Base-by-base conservation (phyloP, 352 stramenopile genomes). In the Globisporangium spinosum region DNA sequence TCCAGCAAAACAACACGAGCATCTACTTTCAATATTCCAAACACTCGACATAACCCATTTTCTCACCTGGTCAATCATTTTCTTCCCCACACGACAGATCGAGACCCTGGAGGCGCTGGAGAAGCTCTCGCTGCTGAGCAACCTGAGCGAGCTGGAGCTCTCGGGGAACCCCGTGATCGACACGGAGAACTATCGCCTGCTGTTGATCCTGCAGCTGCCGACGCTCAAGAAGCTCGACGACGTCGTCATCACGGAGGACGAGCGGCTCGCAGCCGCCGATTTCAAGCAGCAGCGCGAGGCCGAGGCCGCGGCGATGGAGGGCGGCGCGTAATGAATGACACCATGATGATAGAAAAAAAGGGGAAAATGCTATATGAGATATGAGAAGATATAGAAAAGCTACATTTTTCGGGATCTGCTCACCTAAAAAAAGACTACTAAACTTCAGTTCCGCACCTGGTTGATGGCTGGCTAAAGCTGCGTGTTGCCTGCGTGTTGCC, bases 1-100 rank as follows among this genome's bases (percentile, higher is more conserved):
- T 88, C n/a, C 73, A 87, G 23, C 73, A 88, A 23, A 94, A 92
- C 70, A 76, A 88, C 64, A 83, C 91, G 70, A 29, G 78, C 65
- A 1, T 13, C 20, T 8, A 10, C 13, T 22, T 13, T 40, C 27
- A 51, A 20, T 43, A 51, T 13, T 7, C 0, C 34, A 29, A 32
- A 2, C 7, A 54, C 51, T 6, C 32, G 20, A 15, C 43, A 27
- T 2, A 38, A 35, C 2, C 12, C 3, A 7, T 22, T 38, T 13
- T 25, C 34, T 62, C 38, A 20, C 2, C 13, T 62, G 13, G 58
- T 47, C 13, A n/a, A 6, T 20, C 20, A 32, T 2, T 20, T 8
- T 38, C 10, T 22, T 29, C 2, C 8, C 20, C 4, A 35, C 1
- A 22, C 57, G 56, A 6, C 60, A 91, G 83, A 77, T 91, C 47